A percentile compares a stretch with the other conserved stretches of the same genome.
These are phyloP conservation scores for Crithidia thermophila DNA, from an alignment of 208 protist genomes.

Conservation along the genomic window DNA sequence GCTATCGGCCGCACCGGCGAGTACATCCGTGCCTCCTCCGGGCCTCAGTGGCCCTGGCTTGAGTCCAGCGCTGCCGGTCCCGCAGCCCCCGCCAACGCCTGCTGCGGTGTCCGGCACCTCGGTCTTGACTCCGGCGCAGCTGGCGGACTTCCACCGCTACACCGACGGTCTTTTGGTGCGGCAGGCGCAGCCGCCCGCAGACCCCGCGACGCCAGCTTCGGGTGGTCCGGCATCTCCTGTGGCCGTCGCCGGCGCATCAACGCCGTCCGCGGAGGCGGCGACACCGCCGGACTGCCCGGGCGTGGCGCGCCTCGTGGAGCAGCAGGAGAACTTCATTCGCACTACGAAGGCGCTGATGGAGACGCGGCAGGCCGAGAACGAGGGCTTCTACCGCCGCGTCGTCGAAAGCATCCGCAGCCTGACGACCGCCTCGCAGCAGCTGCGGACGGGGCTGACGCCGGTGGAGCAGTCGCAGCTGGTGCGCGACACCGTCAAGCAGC, in stretches of 20 bases:
- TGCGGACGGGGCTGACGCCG: conserved; percentile 44
- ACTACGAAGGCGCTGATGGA: conserved; percentile 46
- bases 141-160: conserved; percentile 65
- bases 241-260: neutral
- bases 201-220: neutral
- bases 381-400: conserved; percentile 49
- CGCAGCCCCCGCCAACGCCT: conserved; percentile 1
- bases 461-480: conserved; percentile 70
- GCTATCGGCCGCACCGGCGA: neutral
- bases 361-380: conserved; percentile 50
- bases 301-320: conserved; percentile 30
- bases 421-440: conserved; percentile 22
- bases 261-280: neutral
- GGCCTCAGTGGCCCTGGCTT: no score
- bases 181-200: conserved; percentile 7
- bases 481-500: conserved; percentile 67
- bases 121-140: conserved; percentile 44
- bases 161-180: conserved; percentile 55
- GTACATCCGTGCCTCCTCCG: conserved; percentile 1
- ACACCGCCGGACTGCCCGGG: neutral
- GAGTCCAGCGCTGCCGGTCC: neutral
- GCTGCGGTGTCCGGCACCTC: conserved; percentile 15
- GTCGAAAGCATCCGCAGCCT: conserved; percentile 34
- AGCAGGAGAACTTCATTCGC: conserved; percentile 54
- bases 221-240: neutral